phyloP scores from a whole-genome alignment of 352 stramenopile species.

The Plasmopara viticola region DNA sequence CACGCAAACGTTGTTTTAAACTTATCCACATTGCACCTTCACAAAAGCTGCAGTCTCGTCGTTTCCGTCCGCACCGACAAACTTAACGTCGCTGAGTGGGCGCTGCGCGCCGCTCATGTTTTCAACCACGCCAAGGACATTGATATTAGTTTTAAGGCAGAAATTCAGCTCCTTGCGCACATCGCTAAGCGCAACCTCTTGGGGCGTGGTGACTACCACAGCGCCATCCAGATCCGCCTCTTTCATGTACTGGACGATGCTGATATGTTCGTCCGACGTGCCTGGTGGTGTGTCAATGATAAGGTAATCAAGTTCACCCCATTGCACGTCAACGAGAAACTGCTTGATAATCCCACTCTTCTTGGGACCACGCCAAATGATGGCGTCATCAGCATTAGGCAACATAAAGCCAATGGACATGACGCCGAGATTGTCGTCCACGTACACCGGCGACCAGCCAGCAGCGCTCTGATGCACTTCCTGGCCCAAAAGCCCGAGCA shows the following conservation, averaged over 20 bases:
- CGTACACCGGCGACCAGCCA: conserved; percentile 99
- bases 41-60: conserved; percentile 64
- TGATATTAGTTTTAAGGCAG: conserved; percentile 93
- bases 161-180: conserved; percentile 99
- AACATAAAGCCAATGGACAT: conserved; percentile 99
- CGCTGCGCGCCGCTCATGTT: conserved; percentile 97
- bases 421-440: conserved; percentile 96
- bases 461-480: conserved; percentile 97
- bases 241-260: conserved; percentile 99
- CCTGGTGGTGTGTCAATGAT: conserved; percentile 99
- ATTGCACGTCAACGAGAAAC: conserved; percentile 99
- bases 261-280: conserved; percentile 99
- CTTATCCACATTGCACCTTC: conserved; percentile 28
- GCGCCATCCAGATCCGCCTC: conserved; percentile 92
- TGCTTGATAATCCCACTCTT: conserved; percentile 99
- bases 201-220: conserved; percentile 98
- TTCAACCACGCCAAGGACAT: conserved; percentile 91
- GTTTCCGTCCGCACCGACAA: conserved; percentile 41
- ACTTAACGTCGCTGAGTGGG: conserved; percentile 62
- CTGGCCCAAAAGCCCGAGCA: conserved; percentile 90
- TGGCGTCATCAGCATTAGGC: conserved; percentile 94
- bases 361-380: conserved; percentile 99
- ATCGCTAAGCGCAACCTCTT: conserved; percentile 99
- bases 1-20: not conserved
- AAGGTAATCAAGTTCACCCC: conserved; percentile 98